These are phyloP conservation scores for Schwanniomyces sp. DNA, from an alignment of 805 yeast species.

Conservation along the genomic window DNA sequence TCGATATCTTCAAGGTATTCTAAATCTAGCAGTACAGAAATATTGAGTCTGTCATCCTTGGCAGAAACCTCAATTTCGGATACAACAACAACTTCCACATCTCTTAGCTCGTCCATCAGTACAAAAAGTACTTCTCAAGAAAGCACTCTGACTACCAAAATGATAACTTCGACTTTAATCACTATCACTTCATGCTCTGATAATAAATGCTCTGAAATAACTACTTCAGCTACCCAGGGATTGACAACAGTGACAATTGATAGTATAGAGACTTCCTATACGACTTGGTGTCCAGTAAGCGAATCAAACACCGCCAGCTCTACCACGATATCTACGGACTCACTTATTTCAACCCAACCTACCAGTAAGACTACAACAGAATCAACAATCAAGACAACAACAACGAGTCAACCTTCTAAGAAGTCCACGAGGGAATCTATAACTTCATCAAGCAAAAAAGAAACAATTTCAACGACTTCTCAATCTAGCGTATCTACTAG, in stretches of 20 bases:
- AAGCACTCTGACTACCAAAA: background rate
- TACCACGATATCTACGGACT: background rate
- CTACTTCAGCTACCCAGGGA: conserved; percentile 11
- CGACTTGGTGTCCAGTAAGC: conserved; percentile 18
- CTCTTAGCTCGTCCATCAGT: background rate
- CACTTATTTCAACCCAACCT: background rate
- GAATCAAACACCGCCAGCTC: background rate
- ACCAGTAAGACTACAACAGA: too few species aligned
- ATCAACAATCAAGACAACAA: background rate
- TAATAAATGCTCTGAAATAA: conserved; percentile 16
- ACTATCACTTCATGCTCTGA: conserved; percentile 25
- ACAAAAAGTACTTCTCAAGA: background rate
- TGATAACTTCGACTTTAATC: conserved; percentile 7
- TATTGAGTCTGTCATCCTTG: background rate
- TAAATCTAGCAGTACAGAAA: too few species aligned
- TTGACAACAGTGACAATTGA: conserved; percentile 14
- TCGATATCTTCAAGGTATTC: too few species aligned
- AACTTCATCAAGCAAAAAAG: background rate
- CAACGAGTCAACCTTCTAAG: background rate
- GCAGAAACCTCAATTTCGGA: background rate
- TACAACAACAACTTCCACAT: background rate
- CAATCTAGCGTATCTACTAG: too few species aligned
- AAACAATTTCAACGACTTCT: background rate
- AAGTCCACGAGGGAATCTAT: background rate
- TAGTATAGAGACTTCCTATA: conserved; percentile 8